Evolutionary conservation across 1,139 yeast species (phyloP).

Genomic region (Yamadazyma epiphylla): DNA sequence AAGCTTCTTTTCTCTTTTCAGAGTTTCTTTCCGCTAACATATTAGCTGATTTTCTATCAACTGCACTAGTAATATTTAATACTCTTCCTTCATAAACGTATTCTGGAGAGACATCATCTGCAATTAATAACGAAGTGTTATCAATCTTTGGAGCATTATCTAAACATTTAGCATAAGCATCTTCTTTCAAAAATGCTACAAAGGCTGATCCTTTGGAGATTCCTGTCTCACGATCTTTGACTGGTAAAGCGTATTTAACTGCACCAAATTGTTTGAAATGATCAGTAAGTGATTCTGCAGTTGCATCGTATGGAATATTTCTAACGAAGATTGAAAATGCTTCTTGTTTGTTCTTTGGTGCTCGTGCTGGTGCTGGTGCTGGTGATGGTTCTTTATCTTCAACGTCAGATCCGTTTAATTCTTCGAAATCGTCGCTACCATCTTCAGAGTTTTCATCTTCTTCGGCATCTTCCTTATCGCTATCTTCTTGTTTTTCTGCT

Average conservation of each 20-base stretch:
- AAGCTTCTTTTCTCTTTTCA: slow-evolving; percentile 62
- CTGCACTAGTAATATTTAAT: slow-evolving; percentile 76
- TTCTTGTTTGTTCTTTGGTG: slow-evolving; percentile 59
- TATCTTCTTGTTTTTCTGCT: slow-evolving; percentile 26
- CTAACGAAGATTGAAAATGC: slow-evolving; percentile 77
- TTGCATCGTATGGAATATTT: slow-evolving; percentile 93
- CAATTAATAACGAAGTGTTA: slow-evolving; percentile 73
- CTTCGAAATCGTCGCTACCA: slow-evolving; percentile 28
- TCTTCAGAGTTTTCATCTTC: slow-evolving; percentile 23
- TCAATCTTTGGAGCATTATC: slow-evolving; percentile 75
- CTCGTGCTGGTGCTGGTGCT: slow-evolving; percentile 27
- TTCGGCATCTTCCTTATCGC: slow-evolving; percentile 19
- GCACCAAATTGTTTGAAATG: slow-evolving; percentile 85
- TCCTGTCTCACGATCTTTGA: slow-evolving; percentile 79
- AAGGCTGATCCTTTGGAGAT: slow-evolving; percentile 93
- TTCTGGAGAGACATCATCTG: slow-evolving; percentile 86
- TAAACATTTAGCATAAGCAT: slow-evolving; percentile 65
- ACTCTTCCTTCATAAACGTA: slow-evolving; percentile 94
- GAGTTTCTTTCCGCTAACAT: slow-evolving; percentile 72
- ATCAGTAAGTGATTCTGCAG: slow-evolving; percentile 67
- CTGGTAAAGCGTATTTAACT: slow-evolving; percentile 91
- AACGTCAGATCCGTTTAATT: slow-evolving; percentile 19
- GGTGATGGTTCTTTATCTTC: slow-evolving; percentile 20
- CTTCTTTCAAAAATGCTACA: slow-evolving; percentile 71
- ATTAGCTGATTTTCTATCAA: slow-evolving; percentile 83